Evolutionary conservation across 2,329 filamentous ascomycete genomes (phyloP), one percentile per base, ranked within the genome.

Genomic region (Pyrenochaeta sp.): DNA sequence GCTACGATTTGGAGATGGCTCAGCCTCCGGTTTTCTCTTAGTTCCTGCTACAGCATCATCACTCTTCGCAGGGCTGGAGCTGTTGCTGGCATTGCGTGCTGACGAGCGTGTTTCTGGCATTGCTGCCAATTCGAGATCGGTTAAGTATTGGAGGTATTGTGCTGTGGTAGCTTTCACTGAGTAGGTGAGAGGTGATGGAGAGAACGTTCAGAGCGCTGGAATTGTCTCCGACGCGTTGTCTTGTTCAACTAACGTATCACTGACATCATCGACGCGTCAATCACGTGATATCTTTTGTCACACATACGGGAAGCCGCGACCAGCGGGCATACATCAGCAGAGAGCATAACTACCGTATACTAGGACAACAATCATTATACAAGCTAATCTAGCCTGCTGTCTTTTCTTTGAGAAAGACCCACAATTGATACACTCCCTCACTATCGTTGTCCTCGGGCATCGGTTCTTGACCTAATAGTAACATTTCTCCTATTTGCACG

Each of bases 11-110:
- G 79, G 75, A 1, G 79, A 75, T 0, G 59, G 59, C 43, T 67
- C 59, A n/a, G 57, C 46, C 44, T 80, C 76, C 25, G 75, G 73
- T 69, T 80, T 80, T 56, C 78, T 74, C 66, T 81, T 80, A 5
- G 68, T 72, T 25, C 77, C 77, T 53, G 72, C 66, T 43, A 63
- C 74, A 66, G 62, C 70, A 61, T 71, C 77, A 12, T 72, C 62
- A 13, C 63, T 64, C 37, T 69, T 62, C 36, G 64, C 47, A 24
- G 72, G 65, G 52, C 67, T 73, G 10, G 67, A 64, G 27, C 37
- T 53, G 24, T 58, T 54, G 34, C 54, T 58, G 30, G 55, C 50
- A n/a, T 64, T 59, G 45, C 65, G 70, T 28, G 65, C 47, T 28
- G 72, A 68, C 39, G 72, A 68, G 42, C 68, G 70, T 64, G 73